Conservation (phyloP, 2,329 filamentous ascomycete species). For the Pseudocercospora crystallina region DNA sequence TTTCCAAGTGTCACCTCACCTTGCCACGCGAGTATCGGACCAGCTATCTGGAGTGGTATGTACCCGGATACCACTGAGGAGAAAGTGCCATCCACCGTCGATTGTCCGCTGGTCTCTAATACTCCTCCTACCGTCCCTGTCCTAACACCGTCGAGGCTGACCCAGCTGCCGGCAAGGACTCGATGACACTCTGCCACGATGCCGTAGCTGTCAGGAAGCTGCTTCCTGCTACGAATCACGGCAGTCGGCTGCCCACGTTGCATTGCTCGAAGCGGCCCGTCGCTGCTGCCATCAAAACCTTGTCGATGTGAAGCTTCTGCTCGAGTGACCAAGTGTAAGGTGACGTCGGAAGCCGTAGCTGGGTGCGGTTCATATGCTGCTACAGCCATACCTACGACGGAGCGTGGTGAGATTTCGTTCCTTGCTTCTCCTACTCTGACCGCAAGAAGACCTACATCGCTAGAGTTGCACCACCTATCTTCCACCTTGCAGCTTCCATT, state of each 20-base stretch:
- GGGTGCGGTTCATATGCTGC: background rate
- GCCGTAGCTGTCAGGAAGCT: background rate
- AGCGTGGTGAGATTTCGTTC: slow-evolving; percentile 5
- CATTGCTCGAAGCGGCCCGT: background rate
- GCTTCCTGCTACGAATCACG: slow-evolving; percentile 1
- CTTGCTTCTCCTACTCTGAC: slow-evolving; percentile 2
- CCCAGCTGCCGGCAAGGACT: too few relatives aligned
- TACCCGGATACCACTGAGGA: slow-evolving; percentile 6
- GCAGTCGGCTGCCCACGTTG: slow-evolving; percentile 13
- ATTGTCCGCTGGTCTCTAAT: too few relatives aligned
- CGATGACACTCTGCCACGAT: too few relatives aligned
- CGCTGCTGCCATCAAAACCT: too few relatives aligned
- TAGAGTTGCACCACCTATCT: slow-evolving; percentile 1
- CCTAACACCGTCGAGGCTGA: too few relatives aligned
- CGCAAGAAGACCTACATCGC: background rate
- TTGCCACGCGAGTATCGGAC: background rate
- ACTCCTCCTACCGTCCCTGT: too few relatives aligned
- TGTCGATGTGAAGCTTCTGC: slow-evolving; percentile 1
- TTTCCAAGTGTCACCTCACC: background rate
- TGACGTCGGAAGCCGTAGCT: too few relatives aligned
- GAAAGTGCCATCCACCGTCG: slow-evolving; percentile 12
- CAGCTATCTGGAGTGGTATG: too few relatives aligned
- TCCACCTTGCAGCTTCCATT: slow-evolving; percentile 1
- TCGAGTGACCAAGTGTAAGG: slow-evolving; percentile 4
- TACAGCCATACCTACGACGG: background rate